Percentiles rank a stretch among this genome's conserved stretches.
Conservation (phyloP, 2,329 filamentous ascomycete genomes). For the Penicillium sp. region DNA sequence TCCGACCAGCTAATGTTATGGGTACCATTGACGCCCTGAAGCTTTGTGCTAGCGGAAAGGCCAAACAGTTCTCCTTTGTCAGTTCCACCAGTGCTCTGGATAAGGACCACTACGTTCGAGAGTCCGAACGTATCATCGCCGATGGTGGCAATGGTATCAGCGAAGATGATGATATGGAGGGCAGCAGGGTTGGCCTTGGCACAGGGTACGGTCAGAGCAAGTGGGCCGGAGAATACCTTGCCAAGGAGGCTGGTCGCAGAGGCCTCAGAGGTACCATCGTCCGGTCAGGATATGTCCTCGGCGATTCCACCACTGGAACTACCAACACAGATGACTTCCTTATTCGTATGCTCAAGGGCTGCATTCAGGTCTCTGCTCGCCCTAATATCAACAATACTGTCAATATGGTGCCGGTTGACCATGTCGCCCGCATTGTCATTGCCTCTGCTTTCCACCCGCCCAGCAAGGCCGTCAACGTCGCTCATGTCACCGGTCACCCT, state of each 20-base stretch:
- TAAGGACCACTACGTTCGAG: slow-evolving; percentile 71
- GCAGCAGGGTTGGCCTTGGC: slow-evolving; percentile 69
- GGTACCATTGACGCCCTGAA: slow-evolving; percentile 71
- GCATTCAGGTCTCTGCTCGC: slow-evolving; percentile 69
- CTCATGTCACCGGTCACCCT: slow-evolving; percentile 76
- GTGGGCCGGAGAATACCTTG: slow-evolving; percentile 71
- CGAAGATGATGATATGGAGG: slow-evolving; percentile 74
- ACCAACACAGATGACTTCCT: slow-evolving; percentile 87
- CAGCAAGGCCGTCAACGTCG: slow-evolving; percentile 55
- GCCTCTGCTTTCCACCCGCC: slow-evolving; percentile 66
- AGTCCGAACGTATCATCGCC: slow-evolving; percentile 61
- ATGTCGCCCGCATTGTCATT: slow-evolving; percentile 76
- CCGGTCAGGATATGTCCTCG: slow-evolving; percentile 80
- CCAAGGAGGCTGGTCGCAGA: slow-evolving; percentile 71
- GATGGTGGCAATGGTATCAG: slow-evolving; percentile 62
- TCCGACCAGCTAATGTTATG: slow-evolving; percentile 73
- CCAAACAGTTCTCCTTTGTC: slow-evolving; percentile 78
- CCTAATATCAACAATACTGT: slow-evolving; percentile 81
- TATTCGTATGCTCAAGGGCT: slow-evolving; percentile 80
- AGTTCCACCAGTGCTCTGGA: slow-evolving; percentile 80
- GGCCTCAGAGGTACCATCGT: slow-evolving; percentile 73
- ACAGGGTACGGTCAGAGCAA: slow-evolving; percentile 92
- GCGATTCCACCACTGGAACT: slow-evolving; percentile 63
- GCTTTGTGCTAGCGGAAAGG: slow-evolving; percentile 70
- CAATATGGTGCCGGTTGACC: slow-evolving; percentile 82